phyloP scores from a whole-genome alignment of 1,284 basidiomycete genomes.

The Takashimella tepidaria region DNA sequence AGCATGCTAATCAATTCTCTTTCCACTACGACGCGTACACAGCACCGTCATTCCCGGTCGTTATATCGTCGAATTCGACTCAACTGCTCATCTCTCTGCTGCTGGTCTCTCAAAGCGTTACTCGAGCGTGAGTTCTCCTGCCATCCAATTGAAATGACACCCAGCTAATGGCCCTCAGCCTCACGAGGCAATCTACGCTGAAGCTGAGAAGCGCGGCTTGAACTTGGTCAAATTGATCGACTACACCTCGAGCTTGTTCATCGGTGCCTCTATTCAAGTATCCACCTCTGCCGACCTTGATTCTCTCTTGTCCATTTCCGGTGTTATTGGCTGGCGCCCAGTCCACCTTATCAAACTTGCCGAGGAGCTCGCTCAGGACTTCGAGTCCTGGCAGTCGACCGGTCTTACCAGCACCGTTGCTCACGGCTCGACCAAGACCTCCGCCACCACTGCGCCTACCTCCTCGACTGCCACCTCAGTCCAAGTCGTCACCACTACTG shows the following conservation, averaged over 20 bases:
- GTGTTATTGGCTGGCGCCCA: constrained; percentile 32
- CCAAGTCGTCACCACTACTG: constrained; percentile 12
- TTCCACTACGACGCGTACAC: too few relatives aligned
- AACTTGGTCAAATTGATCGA: constrained; percentile 48
- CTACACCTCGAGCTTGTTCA: constrained; percentile 50
- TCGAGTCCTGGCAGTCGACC: constrained; percentile 10
- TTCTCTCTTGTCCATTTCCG: constrained; percentile 20
- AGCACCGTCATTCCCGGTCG: constrained; percentile 25
- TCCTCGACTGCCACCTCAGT: constrained; percentile 3
- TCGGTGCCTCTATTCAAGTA: constrained; percentile 50
- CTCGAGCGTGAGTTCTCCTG: constrained; percentile 9
- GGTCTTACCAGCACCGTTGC: background rate
- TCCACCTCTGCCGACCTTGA: constrained; percentile 21
- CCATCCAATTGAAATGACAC: background rate
- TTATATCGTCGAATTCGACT: constrained; percentile 43
- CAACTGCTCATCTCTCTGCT: constrained; percentile 21
- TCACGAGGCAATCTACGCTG: constrained; percentile 48
- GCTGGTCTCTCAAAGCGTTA: constrained; percentile 17
- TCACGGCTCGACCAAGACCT: background rate
- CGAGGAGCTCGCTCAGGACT: constrained; percentile 4
- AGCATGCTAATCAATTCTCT: too few relatives aligned
- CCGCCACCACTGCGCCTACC: constrained; percentile 1
- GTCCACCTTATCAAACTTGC: constrained; percentile 21
- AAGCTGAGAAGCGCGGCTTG: constrained; percentile 45
- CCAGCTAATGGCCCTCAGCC: constrained; percentile 12